Conservation (phyloP, 23 red algal species). For the Gracilariopsis chorda region DNA sequence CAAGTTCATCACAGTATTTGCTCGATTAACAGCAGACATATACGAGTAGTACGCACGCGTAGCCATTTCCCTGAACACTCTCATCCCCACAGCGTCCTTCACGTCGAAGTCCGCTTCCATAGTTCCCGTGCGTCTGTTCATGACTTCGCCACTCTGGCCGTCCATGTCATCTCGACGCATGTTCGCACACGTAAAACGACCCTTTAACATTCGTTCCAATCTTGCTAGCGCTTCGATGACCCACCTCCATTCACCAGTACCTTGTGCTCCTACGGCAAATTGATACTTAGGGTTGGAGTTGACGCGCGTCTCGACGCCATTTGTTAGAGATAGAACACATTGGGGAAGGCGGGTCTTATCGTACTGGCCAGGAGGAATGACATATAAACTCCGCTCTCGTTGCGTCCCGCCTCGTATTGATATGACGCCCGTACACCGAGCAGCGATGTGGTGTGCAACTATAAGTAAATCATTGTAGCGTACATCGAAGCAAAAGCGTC, state of each 20-base stretch:
- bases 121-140: neutral
- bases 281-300: slow-evolving; percentile 29
- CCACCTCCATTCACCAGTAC: neutral
- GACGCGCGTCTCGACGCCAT: neutral
- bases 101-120: slow-evolving; percentile 32
- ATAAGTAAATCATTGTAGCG: slow-evolving; percentile 15
- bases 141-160: slow-evolving; percentile 1
- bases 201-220: slow-evolving; percentile 54
- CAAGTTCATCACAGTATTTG: no score
- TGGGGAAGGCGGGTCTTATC: neutral
- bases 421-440: slow-evolving; percentile 16
- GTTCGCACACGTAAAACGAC: slow-evolving; percentile 6
- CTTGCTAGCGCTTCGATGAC: slow-evolving; percentile 17
- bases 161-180: slow-evolving; percentile 55
- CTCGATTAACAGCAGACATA: neutral
- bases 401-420: neutral
- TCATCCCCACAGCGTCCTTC: slow-evolving; percentile 38
- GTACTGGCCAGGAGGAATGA: slow-evolving; percentile 21
- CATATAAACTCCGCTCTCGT: slow-evolving; percentile 17
- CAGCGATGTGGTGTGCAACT: neutral
- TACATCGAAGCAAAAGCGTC: slow-evolving; percentile 43
- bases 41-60: slow-evolving; percentile 57
- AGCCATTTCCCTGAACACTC: slow-evolving; percentile 45
- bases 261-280: slow-evolving; percentile 10
- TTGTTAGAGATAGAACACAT: neutral